phyloP scores from a whole-genome alignment of 2,329 filamentous ascomycete species.

The Alternaria arborescens region DNA sequence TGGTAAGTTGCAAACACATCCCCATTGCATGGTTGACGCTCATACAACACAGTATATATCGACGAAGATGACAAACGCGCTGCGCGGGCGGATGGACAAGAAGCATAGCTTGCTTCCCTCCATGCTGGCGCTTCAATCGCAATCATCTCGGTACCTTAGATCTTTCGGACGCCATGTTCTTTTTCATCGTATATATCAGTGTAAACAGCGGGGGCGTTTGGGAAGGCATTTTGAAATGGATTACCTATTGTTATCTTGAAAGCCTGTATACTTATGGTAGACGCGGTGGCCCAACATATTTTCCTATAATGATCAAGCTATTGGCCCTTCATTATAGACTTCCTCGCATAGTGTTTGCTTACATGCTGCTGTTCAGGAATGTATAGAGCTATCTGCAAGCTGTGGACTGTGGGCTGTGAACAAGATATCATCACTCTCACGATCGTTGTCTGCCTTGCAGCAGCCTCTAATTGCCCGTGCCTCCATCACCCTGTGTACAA shows the following conservation, averaged over 20 bases:
- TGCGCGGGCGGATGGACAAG: slow-evolving; percentile 5
- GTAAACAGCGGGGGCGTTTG: slow-evolving; percentile 4
- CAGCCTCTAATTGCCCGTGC: too few species aligned
- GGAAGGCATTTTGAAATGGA: neutral
- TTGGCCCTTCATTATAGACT: neutral
- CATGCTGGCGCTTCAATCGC: slow-evolving; percentile 1
- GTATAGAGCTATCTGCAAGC: too few species aligned
- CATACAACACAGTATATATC: slow-evolving; percentile 15
- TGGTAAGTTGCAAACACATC: slow-evolving; percentile 63
- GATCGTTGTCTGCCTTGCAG: too few species aligned
- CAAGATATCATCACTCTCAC: too few species aligned
- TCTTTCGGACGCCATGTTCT: neutral
- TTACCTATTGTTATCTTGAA: neutral
- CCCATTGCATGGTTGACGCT: neutral
- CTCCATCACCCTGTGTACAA: too few species aligned
- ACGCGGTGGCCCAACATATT: neutral
- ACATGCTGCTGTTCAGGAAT: too few species aligned
- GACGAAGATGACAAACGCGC: slow-evolving; percentile 16
- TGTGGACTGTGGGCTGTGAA: too few species aligned
- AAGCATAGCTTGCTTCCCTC: slow-evolving; percentile 8
- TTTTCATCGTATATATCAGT: neutral
- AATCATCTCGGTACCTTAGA: slow-evolving; percentile 1
- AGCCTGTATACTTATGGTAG: neutral
- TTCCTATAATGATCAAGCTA: neutral
- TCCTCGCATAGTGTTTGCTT: too few species aligned